Evolutionary conservation across 352 stramenopile genomes (phyloP).

Genomic region (Phytophthora cactorum): DNA sequence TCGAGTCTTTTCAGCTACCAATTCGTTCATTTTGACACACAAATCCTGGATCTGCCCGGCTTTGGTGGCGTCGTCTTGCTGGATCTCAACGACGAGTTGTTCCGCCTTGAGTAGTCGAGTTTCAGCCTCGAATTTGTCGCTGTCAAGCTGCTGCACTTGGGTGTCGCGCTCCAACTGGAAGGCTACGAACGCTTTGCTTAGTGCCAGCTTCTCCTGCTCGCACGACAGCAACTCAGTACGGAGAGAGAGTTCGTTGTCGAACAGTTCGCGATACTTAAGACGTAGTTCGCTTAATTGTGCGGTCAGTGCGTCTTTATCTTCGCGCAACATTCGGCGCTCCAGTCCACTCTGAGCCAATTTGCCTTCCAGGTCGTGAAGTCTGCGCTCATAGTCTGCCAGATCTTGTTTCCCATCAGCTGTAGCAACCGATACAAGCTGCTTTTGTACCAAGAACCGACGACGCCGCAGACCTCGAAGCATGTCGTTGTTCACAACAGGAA

Average conservation of each 20-base stretch:
- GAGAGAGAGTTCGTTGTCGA: slow-evolving; percentile 66
- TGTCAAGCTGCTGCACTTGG: slow-evolving; percentile 53
- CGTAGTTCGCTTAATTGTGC: slow-evolving; percentile 52
- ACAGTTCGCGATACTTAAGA: slow-evolving; percentile 64
- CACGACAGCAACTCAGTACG: slow-evolving; percentile 63
- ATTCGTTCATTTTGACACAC: slow-evolving; percentile 59
- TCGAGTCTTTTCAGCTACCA: slow-evolving; percentile 51
- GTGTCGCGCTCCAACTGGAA: slow-evolving; percentile 62
- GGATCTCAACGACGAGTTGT: slow-evolving; percentile 68
- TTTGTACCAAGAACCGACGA: slow-evolving; percentile 31
- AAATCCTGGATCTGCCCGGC: slow-evolving; percentile 61
- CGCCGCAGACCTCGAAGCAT: slow-evolving; percentile 51
- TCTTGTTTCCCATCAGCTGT: background rate
- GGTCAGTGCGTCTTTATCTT: slow-evolving; percentile 59
- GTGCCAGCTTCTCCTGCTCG: slow-evolving; percentile 71
- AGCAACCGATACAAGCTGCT: background rate
- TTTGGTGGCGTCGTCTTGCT: slow-evolving; percentile 64
- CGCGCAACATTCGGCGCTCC: slow-evolving; percentile 49
- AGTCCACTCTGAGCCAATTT: slow-evolving; percentile 41
- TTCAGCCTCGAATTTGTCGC: slow-evolving; percentile 68
- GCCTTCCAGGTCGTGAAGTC: slow-evolving; percentile 51
- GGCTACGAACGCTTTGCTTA: slow-evolving; percentile 73
- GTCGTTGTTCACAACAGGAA: slow-evolving; percentile 65
- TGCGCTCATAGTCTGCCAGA: slow-evolving; percentile 25
- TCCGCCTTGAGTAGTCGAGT: slow-evolving; percentile 68